phyloP scores from a whole-genome alignment of 805 yeast species.

The Candida ipomoeae region DNA sequence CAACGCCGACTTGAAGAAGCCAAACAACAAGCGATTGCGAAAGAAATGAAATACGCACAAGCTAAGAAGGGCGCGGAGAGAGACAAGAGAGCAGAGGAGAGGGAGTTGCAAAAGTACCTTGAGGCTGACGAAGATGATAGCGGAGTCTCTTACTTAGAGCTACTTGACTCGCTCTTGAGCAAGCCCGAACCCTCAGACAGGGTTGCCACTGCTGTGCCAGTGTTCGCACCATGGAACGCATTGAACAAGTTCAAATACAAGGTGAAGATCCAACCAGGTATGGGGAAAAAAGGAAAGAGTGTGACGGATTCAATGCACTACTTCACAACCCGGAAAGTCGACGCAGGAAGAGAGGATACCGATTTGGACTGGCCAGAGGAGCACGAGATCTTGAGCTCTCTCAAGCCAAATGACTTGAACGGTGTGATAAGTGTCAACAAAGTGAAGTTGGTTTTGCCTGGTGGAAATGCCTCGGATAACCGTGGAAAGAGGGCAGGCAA shows the following conservation, averaged over 20 bases:
- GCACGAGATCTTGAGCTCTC: conserved; percentile 48
- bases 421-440: conserved; percentile 69
- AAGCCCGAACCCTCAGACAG: conserved; percentile 49
- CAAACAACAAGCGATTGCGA: conserved; percentile 15
- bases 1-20: conserved; percentile 18
- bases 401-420: conserved; percentile 64
- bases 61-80: conserved; percentile 35
- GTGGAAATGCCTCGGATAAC: conserved; percentile 22
- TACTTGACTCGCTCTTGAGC: conserved; percentile 42
- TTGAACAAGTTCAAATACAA: conserved; percentile 72
- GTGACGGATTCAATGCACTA: conserved; percentile 61
- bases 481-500: conserved; percentile 22
- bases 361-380: conserved; percentile 72
- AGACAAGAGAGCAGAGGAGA: conserved; percentile 42
- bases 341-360: conserved; percentile 38
- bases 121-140: conserved; percentile 32
- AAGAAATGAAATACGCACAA: conserved; percentile 28
- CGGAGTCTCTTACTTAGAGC: conserved; percentile 35
- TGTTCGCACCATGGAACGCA: conserved; percentile 91
- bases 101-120: conserved; percentile 43
- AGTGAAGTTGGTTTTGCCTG: conserved; percentile 60
- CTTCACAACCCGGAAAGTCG: conserved; percentile 49
- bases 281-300: conserved; percentile 84
- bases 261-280: conserved; percentile 76
- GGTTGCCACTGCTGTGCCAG: conserved; percentile 65